Evolutionary conservation across 495 filamentous ascomycete species (phyloP), one percentile per base, ranked within the genome.

Genomic region (Cercophora sp.): DNA sequence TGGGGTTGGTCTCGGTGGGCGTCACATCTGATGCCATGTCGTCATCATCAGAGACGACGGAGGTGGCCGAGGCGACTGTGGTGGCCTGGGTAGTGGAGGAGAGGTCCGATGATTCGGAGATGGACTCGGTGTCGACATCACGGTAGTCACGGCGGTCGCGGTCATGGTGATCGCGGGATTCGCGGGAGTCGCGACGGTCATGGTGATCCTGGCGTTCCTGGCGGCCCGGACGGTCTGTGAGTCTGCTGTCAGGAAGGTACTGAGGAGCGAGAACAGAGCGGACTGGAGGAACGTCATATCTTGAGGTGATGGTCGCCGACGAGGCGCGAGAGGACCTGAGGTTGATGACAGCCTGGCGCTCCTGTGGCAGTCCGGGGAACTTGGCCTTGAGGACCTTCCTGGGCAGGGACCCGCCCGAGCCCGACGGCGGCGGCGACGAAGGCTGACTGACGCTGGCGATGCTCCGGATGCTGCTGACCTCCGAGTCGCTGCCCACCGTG

Each of bases 51-150:
- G 69, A 73, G 65, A 68, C 13, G 54, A 20, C 34, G 4, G 48
- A 40, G 8, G 32, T 37, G 20, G 47, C 45, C 18, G 64, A 67
- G 34, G 58, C 53, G 23, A 67, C 58, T 1, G 60, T 65, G 1
- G 73, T 76, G 31, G 72, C 72, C 45, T 73, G 62, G 6, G 73
- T 76, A 53, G 65, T 76, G 41, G 69, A 54, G 13, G 73, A 76
- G 23, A 75, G 61, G 24, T 73, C 68, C 0, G 73, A 76, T 0
- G 66, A 65, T 13, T 67, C 67, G 1, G 73, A 74, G 36, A 71
- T 62, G 18, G 72, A 72, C 52, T 74, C 73, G 15, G 70, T 74
- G 44, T 68, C 65, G 5, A 35, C 40, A 40, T 61, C 57, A 13
- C 27, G 44, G 52, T 61, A 57, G 32, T 55, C 52, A 27, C 35